Evolutionary conservation across 2,329 filamentous ascomycete species (phyloP).

Genomic region (Aspergillus terreus): DNA sequence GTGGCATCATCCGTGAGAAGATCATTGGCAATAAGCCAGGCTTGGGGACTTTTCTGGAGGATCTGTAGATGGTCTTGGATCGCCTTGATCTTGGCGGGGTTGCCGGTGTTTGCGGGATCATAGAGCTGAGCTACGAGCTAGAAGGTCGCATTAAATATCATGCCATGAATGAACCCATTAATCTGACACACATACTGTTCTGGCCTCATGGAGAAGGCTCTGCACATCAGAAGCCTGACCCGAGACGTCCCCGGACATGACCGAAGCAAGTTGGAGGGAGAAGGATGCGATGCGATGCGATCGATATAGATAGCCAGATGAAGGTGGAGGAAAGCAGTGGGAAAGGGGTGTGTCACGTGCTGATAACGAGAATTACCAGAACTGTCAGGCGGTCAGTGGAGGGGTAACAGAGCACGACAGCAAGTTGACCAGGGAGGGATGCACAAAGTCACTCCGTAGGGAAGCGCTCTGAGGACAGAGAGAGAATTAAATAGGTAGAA

Average conservation of each 20-base stretch:
- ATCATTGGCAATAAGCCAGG: conserved; percentile 80
- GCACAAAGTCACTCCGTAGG: neutral
- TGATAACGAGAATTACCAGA: conserved; percentile 19
- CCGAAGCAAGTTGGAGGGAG: conserved; percentile 17
- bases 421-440: neutral
- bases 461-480: neutral
- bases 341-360: conserved; percentile 20
- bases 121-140: conserved; percentile 41
- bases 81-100: conserved; percentile 41
- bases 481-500: neutral
- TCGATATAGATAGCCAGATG: neutral
- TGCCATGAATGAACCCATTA: neutral
- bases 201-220: conserved; percentile 27
- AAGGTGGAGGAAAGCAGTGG: neutral
- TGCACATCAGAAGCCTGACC: conserved; percentile 22
- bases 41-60: conserved; percentile 73
- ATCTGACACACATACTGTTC: conserved; percentile 17
- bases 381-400: conserved; percentile 17
- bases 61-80: conserved; percentile 73
- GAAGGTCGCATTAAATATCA: neutral
- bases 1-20: conserved; percentile 66
- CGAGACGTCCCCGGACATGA: conserved; percentile 23
- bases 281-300: conserved; percentile 14
- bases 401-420: conserved; percentile 1
- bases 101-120: conserved; percentile 43